phyloP scores from a whole-genome alignment of 352 stramenopile genomes.

The Phytophthora rubi region DNA sequence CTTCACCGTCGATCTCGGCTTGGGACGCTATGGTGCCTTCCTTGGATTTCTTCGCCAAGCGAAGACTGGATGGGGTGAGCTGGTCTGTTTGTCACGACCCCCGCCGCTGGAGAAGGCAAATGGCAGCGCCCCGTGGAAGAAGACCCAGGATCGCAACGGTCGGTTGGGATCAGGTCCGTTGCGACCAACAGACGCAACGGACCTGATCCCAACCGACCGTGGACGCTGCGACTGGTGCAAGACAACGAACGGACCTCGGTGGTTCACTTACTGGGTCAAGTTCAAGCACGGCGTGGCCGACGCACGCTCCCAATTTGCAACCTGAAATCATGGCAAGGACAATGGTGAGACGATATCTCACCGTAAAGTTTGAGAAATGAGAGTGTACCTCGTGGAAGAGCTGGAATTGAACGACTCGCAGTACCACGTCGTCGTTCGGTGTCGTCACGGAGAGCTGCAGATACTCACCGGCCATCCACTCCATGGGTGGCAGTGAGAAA shows the following conservation, averaged over 20 bases:
- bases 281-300: constrained; percentile 11
- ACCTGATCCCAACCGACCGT: no score
- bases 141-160: constrained; percentile 10
- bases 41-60: constrained; percentile 16
- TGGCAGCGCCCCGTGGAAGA: neutral
- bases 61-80: constrained; percentile 8
- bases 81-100: neutral
- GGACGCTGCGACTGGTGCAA: constrained; percentile 1
- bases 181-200: no score
- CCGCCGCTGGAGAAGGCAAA: constrained; percentile 14
- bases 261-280: constrained; percentile 1
- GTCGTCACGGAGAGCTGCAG: constrained; percentile 24
- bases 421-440: constrained; percentile 8
- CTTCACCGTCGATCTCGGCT: constrained; percentile 28
- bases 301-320: constrained; percentile 13
- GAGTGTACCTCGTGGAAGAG: constrained; percentile 33
- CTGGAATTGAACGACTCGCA: constrained; percentile 19
- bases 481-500: constrained; percentile 30
- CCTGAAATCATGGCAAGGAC: constrained; percentile 3
- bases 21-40: constrained; percentile 21
- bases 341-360: neutral
- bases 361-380: neutral
- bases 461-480: constrained; percentile 39
- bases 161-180: constrained; percentile 15
- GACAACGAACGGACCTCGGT: neutral